Base-by-base conservation (phyloP, 176 grass and related monocot species). In the Cocos nucifera region DNA sequence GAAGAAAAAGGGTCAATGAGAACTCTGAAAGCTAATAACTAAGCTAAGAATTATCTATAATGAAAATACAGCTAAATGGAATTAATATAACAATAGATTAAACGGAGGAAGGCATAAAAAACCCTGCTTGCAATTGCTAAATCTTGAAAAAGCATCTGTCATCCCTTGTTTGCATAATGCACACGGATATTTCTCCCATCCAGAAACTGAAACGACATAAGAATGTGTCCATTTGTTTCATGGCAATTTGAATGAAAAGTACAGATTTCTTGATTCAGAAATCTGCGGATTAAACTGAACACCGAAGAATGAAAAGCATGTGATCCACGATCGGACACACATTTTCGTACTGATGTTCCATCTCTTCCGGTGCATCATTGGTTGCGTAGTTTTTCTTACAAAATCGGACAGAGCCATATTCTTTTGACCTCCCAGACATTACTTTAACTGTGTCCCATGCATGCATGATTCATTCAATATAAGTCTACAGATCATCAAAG, bases 381-480 rank as follows among this genome's bases (percentile, higher is more conserved):
- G 50, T 69, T 17, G 86, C 81, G 32, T 68, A 74, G 0, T 39
- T 51, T 39, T 78, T 9, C 1, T 56, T 69, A 49, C 32, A 72
- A 63, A 89, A 85, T 32, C 54, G 74, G n/a, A 85, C 63, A 35
- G 79, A 82, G 17, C 81, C 86, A 17, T 58, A 85, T 32, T 81
- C 78, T 69, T 82, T 76, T 3, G 71, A 85, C 61, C 28, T 73
- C 5, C 75, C 75, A 9, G 58, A 82, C 6, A 17, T 63, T 4
- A 53, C 86, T 58, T 69, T 89, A 9, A 69, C 78, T 78, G 67
- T 3, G 67, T 3, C 7, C 19, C 6, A 62, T 6, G 10, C 9
- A 51, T 64, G 8, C 4, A 57, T 9, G 35, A 59, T 21, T 6
- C 0, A 51, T 44, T 12, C 35, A 44, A 9, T 10, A 10, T 2